phyloP scores from a whole-genome alignment of 2,329 filamentous ascomycete genomes.

The Penicillium sp. region DNA sequence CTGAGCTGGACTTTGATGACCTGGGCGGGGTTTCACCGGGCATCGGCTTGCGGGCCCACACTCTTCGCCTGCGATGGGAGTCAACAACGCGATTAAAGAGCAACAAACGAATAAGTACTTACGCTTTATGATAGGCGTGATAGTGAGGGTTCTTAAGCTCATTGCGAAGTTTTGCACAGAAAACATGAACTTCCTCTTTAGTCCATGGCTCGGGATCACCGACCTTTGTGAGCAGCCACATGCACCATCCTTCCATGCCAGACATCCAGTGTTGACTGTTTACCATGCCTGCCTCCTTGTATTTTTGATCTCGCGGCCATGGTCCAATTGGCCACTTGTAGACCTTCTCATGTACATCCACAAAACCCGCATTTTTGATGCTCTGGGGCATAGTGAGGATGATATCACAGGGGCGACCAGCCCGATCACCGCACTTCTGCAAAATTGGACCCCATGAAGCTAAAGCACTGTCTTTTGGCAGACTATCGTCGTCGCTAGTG shows the following conservation, averaged over 20 bases:
- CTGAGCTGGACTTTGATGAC: conserved; percentile 1
- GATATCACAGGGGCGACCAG: conserved; percentile 23
- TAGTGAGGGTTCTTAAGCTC: conserved; percentile 7
- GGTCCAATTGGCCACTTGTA: conserved; percentile 32
- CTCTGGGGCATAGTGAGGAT: conserved; percentile 22
- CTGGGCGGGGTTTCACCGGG: conserved; percentile 1
- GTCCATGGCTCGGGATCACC: conserved; percentile 17
- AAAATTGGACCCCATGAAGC: conserved; percentile 16
- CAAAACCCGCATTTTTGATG: conserved; percentile 33
- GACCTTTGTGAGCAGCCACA: conserved; percentile 30
- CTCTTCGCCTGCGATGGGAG: neutral
- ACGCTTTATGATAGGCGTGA: conserved; percentile 8
- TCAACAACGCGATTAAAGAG: neutral
- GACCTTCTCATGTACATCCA: conserved; percentile 31
- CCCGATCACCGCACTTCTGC: conserved; percentile 17
- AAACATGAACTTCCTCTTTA: conserved; percentile 9
- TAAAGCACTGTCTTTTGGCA: conserved; percentile 16
- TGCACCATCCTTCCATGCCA: conserved; percentile 30
- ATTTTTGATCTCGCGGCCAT: conserved; percentile 30
- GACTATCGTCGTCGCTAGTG: conserved; percentile 16
- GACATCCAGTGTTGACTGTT: conserved; percentile 27
- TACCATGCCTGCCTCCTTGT: conserved; percentile 42
- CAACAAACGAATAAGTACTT: neutral
- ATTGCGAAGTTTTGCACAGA: conserved; percentile 1
- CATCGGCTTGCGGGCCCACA: conserved; percentile 8